Evolutionary conservation across 1,284 basidiomycete species (phyloP).

Genomic region (Leccinum pallidistipes): DNA sequence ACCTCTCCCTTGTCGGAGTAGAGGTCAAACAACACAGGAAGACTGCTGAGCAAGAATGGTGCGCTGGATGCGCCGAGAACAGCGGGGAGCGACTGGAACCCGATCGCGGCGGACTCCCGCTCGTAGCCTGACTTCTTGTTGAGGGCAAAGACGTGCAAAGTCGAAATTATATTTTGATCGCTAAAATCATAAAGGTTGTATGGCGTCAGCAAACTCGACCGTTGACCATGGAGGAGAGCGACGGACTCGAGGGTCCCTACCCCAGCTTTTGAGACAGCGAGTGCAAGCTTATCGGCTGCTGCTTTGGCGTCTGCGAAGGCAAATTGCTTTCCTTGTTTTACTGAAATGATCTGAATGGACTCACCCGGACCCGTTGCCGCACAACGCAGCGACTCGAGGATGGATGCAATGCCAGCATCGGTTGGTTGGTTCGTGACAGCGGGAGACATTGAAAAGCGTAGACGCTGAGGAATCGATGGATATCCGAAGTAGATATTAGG

Average conservation of each 20-base stretch:
- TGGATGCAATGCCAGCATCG: slow-evolving; percentile 47
- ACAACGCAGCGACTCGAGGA: slow-evolving; percentile 62
- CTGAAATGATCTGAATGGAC: slow-evolving; percentile 20
- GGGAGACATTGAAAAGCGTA: slow-evolving; percentile 49
- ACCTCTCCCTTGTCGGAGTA: slow-evolving; percentile 96
- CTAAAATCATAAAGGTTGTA: slow-evolving; percentile 36
- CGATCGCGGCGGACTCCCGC: slow-evolving; percentile 89
- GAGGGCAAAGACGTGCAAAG: slow-evolving; percentile 70
- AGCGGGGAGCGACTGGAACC: slow-evolving; percentile 75
- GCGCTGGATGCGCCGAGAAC: slow-evolving; percentile 75
- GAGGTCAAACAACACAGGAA: slow-evolving; percentile 81
- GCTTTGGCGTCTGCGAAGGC: slow-evolving; percentile 67
- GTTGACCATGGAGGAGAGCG: slow-evolving; percentile 10
- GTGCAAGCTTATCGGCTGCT: slow-evolving; percentile 74
- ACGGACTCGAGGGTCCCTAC: slow-evolving; percentile 63
- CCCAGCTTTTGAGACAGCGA: slow-evolving; percentile 65
- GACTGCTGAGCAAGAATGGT: slow-evolving; percentile 80
- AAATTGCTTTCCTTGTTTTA: slow-evolving; percentile 4
- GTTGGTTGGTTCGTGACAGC: slow-evolving; percentile 47
- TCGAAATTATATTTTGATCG: slow-evolving; percentile 61
- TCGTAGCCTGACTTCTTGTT: slow-evolving; percentile 93
- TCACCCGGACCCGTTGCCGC: slow-evolving; percentile 75
- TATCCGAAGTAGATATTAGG: slow-evolving; percentile 25
- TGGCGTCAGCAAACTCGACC: slow-evolving; percentile 4
- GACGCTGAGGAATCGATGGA: slow-evolving; percentile 10